Conservation (phyloP, 345 rosid species). For the Brassica incana region DNA sequence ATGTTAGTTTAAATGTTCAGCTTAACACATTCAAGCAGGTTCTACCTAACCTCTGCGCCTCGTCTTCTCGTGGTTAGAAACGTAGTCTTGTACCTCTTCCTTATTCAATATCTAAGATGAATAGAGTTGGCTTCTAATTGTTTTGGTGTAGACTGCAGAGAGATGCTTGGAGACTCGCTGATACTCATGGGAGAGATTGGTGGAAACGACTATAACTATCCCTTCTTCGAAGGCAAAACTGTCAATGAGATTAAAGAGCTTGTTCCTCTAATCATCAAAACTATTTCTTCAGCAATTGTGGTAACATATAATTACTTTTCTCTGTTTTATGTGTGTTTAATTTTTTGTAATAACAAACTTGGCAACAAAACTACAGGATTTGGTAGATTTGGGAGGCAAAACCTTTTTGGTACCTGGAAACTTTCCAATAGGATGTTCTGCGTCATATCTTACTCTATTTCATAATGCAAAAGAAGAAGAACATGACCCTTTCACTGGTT, state of each 20-base stretch:
- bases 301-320: conserved; percentile 32
- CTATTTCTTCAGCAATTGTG: conserved; percentile 41
- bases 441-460: conserved; percentile 39
- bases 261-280: conserved; percentile 40
- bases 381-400: conserved; percentile 46
- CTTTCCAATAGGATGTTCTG: conserved; percentile 46
- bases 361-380: conserved; percentile 37
- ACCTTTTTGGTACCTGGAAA: conserved; percentile 54
- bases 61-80: conserved; percentile 37
- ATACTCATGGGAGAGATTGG: conserved; percentile 63
- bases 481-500: conserved; percentile 47
- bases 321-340: not conserved
- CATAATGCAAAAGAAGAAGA: conserved; percentile 19
- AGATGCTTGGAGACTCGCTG: conserved; percentile 39
- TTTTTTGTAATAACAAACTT: not conserved
- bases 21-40: conserved; percentile 44
- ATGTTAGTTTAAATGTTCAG: conserved; percentile 45
- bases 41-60: conserved; percentile 43
- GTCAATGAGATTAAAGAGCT: conserved; percentile 29
- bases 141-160: conserved; percentile 36
- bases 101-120: not conserved
- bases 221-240: conserved; percentile 29
- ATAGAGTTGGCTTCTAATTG: not conserved
- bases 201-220: conserved; percentile 51
- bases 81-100: not conserved